Base-by-base conservation (phyloP, 345 rosid genomes). In the Conringia planisiliqua region DNA sequence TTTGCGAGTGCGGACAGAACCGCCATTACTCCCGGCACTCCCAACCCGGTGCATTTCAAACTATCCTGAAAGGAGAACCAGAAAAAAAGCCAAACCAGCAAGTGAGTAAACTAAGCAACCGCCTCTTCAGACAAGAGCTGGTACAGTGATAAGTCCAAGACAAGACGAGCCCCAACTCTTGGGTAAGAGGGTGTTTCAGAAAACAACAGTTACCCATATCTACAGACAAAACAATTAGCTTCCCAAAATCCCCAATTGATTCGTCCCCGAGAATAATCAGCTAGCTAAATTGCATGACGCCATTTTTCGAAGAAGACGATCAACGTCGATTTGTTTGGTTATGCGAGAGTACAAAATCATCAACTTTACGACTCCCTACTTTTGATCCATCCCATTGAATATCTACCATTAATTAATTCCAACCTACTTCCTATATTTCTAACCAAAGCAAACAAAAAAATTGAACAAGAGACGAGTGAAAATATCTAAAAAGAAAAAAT, bases 41-140 rank as follows among this genome's bases (percentile, higher is more conserved):
- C 95, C 99, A 81, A 96, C 98, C 2, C 98, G 97, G 93, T 96
- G 99, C 99, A 96, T 96, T 52, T 86, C 88, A 76, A 64, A 72
- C 71, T 54, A 82, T 86, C 89, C 69, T 72, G 62, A 51, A 51
- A 66, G 50, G 18, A 59, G 12, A 48, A 56, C 0, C 11, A 46
- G 4, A 64, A 26, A 12, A 48, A 29, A 27, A 22, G 10, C 3
- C 60, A 27, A 66, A 26, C n/a, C 36, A 56, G 48, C 11, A 46
- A 43, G 38, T 42, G 57, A 77, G 73, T 14, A 10, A 51, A 10
- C 62, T 40, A 44, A 56, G 6, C 27, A 70, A 55, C 17, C 47
- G 40, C 48, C 14, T 69, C 42, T 40, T 42, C 29, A 26, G 36
- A 30, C 29, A 56, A 47, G 56, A 74, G 22, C 60, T 22, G 57